Percentiles rank a stretch among this genome's conserved stretches.
phyloP scores from a whole-genome alignment of 2,329 filamentous ascomycete genomes.

The Ceratocystis eucalypticola region DNA sequence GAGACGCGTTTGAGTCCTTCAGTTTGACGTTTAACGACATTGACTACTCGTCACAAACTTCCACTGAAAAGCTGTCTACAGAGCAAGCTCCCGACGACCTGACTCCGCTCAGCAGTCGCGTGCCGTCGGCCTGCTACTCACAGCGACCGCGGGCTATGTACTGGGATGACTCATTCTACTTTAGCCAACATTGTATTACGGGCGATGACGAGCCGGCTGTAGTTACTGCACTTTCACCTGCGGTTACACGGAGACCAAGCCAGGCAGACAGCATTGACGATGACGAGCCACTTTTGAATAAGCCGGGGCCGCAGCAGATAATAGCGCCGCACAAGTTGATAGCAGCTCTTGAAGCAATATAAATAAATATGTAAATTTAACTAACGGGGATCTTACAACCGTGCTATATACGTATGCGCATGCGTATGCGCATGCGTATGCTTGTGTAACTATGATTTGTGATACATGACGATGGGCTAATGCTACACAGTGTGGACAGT shows the following conservation, averaged over 20 bases:
- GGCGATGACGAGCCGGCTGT: slow-evolving; percentile 10
- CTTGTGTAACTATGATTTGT: neutral
- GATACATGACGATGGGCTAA: neutral
- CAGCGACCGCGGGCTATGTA: neutral
- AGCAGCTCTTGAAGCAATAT: neutral
- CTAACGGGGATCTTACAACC: neutral
- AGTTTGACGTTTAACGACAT: neutral
- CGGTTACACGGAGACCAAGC: neutral
- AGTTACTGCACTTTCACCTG: slow-evolving; percentile 8
- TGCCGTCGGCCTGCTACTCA: neutral
- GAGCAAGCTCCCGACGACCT: neutral
- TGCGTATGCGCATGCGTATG: too few species aligned
- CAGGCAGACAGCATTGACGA: slow-evolving; percentile 5
- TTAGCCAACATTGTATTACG: neutral
- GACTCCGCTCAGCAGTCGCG: neutral
- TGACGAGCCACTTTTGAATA: neutral
- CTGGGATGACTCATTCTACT: neutral
- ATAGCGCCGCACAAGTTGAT: neutral
- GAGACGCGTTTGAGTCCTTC: neutral
- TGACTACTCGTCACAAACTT: too few species aligned
- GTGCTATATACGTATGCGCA: neutral
- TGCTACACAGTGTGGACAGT: neutral
- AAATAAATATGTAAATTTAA: neutral
- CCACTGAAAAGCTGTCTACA: too few species aligned
- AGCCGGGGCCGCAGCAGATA: neutral